Evolutionary conservation across 768 basidiomycete species (phyloP), one percentile per base, ranked within the genome.

Genomic region (Suillus fuscotomentosus): DNA sequence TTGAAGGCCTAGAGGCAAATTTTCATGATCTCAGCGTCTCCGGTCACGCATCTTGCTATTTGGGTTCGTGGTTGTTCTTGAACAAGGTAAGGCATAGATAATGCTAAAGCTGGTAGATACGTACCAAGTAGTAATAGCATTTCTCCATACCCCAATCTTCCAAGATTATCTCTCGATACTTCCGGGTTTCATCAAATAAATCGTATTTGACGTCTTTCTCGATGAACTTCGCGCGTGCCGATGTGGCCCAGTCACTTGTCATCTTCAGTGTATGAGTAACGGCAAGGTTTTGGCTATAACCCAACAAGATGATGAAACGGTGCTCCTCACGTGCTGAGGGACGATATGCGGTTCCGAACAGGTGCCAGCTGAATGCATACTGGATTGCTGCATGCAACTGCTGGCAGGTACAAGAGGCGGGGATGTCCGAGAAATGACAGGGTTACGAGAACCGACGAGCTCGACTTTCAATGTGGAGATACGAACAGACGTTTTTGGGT

Each of bases 351-450:
- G 45, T 38, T 34, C 60, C 56, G 61, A 69, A 71, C 31, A 69
- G 42, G 39, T 71, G 31, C 68, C 65, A 71, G 24, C 69, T 66
- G 22, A 71, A 63, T 15, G 64, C 64, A 43, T 69, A 68, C 45
- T 69, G 70, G n/a, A 71, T 69, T 27, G 60, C 55, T 39, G 61
- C 69, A 57, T 71, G 55, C n/a, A 71, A 63, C 51, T 63, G 55
- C 53, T 63, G 60, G 60, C 69, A 71, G 15, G 68, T 66, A 41
- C 50, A 71, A 60, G 64, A 65, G 13, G 70, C 47, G 8, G 70
- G 70, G 50, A 66, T 14, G 62, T 63, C 22, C 70, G 70, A 43
- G 60, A 68, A 31, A 71, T 71, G 43, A 67, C 65, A n/a, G 70
- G 65, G n/a, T 65, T 55, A 17, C 57, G 63, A 5, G 68, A 69